Conservation (phyloP, 31 red algal genomes). For the Endocladia muricata region DNA sequence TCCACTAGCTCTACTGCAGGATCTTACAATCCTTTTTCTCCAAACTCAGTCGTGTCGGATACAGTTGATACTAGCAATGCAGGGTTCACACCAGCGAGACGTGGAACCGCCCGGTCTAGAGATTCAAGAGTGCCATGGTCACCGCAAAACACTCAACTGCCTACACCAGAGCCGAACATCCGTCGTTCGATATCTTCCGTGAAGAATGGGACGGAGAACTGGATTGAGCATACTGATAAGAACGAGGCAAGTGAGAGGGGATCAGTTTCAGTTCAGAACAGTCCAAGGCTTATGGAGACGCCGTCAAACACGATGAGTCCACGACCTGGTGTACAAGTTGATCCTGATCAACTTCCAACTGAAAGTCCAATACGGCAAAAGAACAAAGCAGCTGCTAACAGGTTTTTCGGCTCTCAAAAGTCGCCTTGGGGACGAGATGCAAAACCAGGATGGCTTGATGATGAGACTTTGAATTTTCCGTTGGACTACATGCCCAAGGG, state of each 20-base stretch:
- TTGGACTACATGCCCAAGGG: slow-evolving; percentile 68
- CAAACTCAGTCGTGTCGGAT: slow-evolving; percentile 26
- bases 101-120: not conserved
- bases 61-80: not conserved
- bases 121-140: too few species aligned
- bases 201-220: not conserved
- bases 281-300: slow-evolving; percentile 10
- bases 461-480: slow-evolving; percentile 35
- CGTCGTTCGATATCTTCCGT: not conserved
- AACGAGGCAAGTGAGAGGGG: not conserved
- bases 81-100: not conserved
- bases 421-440: slow-evolving; percentile 79
- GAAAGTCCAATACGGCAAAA: slow-evolving; percentile 20
- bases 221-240: slow-evolving; percentile 14
- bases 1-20: slow-evolving; percentile 3
- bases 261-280: slow-evolving; percentile 3
- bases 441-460: slow-evolving; percentile 72
- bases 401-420: slow-evolving; percentile 38
- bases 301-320: slow-evolving; percentile 19
- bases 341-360: not conserved
- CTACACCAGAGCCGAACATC: not conserved
- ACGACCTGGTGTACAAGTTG: slow-evolving; percentile 14
- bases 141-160: not conserved
- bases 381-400: not conserved
- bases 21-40: slow-evolving; percentile 26